Evolutionary conservation across 208 protist species (phyloP), one percentile per base, ranked within the genome.

Genomic region (Trypanosoma boissoni): DNA sequence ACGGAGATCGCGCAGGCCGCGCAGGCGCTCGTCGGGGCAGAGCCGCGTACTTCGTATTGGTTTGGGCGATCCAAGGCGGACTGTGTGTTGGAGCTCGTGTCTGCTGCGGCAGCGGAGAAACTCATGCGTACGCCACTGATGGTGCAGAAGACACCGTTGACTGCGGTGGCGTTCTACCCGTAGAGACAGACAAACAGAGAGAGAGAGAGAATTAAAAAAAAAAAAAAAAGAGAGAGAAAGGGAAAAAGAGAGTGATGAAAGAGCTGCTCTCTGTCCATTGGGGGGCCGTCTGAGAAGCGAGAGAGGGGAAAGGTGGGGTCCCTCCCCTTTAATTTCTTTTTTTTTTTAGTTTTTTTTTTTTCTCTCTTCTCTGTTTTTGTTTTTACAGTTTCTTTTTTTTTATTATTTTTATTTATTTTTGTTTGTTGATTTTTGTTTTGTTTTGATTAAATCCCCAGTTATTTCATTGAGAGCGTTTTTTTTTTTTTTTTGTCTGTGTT

Each of bases 21-120:
- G 29, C 44, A 48, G n/a, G 39, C 37, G 5, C 12, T 43, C 5
- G 55, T 61, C 3, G 71, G 59, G 2, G 55, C 57, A 16, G 53
- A 64, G 31, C 72, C 70, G 32, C n/a, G 54, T 37, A 81, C 88
- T 39, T 63, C 67, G n/a, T 88, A 81, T 61, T 88, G 80, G 85
- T 83, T 80, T 44, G 86, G 86, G 21, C 72, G 64, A 50, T 42
- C 62, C 37, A 81, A 74, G 66, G 39, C 50, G 1, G 74, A 93
- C 61, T 74, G 75, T 2, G 82, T 93, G 62, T 32, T 83, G 29
- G 44, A 83, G 67, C 72, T 89, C 27, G 28, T 45, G 18, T 58
- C 64, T 0, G 52, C 58, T 12, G 46, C 59, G 24, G 67, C 64
- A 21, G 76, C 76, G 7, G 63, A 59, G 29, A 43, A 36, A 14